phyloP scores from a whole-genome alignment of 306 rosid species.

The Dalbergia oliveri region DNA sequence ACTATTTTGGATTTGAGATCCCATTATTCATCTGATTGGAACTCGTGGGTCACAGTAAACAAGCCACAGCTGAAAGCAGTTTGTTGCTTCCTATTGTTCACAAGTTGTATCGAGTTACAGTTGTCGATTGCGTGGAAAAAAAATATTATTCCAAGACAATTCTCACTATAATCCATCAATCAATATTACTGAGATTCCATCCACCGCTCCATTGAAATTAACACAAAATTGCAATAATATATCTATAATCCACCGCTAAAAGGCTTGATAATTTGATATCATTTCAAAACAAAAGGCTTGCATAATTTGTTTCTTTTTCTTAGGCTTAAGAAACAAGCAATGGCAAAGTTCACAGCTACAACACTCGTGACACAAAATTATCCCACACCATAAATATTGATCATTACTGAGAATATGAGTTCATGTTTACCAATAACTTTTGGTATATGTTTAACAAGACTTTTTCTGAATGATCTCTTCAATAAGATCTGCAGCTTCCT shows the following conservation, averaged over 20 bases:
- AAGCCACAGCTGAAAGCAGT: conserved; percentile 65
- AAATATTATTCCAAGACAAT: conserved; percentile 69
- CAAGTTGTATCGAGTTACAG: conserved; percentile 68
- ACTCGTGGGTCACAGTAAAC: conserved; percentile 66
- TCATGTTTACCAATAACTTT: conserved; percentile 20
- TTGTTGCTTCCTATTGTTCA: conserved; percentile 62
- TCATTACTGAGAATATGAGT: not conserved
- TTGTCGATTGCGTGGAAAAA: conserved; percentile 69
- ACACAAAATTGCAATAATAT: not conserved
- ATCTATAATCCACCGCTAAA: not conserved
- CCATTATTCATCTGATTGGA: conserved; percentile 72
- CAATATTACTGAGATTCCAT: not conserved
- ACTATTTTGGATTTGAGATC: conserved; percentile 62
- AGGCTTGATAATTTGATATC: not conserved
- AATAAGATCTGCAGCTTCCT: conserved; percentile 76
- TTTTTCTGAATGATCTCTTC: conserved; percentile 60
- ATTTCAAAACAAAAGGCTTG: not conserved
- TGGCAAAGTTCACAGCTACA: conserved; percentile 29
- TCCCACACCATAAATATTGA: conserved; percentile 24
- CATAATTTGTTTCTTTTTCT: conserved; percentile 7
- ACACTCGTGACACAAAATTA: conserved; percentile 36
- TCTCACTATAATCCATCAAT: not conserved
- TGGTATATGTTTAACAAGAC: conserved; percentile 26
- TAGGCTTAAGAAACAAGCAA: conserved; percentile 21
- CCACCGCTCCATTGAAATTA: not conserved